Percentiles rank a stretch among this genome's conserved stretches.
Conservation (phyloP, 306 rosid species). For the Boehmeria nivea region DNA sequence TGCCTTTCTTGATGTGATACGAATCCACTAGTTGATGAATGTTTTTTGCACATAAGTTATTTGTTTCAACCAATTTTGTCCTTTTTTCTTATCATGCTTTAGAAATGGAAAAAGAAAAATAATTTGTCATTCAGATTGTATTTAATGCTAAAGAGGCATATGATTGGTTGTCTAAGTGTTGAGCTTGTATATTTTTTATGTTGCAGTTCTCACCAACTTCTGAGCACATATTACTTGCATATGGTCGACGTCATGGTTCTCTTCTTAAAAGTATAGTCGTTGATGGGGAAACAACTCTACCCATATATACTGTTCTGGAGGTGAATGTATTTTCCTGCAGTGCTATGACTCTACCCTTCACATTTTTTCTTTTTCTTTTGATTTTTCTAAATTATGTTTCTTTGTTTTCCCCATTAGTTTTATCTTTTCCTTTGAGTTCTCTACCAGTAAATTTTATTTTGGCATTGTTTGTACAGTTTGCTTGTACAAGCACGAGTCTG, state of each 20-base stretch:
- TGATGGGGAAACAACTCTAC: conserved; percentile 87
- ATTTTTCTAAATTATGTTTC: conserved; percentile 24
- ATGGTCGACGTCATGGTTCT: conserved; percentile 54
- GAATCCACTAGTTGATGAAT: no score
- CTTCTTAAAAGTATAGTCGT: conserved; percentile 76
- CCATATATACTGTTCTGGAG: conserved; percentile 93
- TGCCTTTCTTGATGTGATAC: no score
- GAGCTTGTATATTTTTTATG: no score
- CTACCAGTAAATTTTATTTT: no score
- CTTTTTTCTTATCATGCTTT: no score
- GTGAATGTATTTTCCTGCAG: conserved; percentile 35
- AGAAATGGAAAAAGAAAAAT: no score
- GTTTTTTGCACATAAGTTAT: no score
- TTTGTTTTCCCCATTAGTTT: conserved; percentile 22
- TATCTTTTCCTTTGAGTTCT: background rate
- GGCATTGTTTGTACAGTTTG: background rate
- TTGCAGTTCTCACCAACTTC: conserved; percentile 62
- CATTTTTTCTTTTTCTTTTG: background rate
- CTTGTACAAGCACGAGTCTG: no score
- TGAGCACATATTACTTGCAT: conserved; percentile 53
- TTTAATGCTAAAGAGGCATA: background rate
- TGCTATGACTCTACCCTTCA: no score
- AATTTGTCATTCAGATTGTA: no score
- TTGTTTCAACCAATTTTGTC: no score
- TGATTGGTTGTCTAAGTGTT: conserved; percentile 3